Conservation (phyloP, 2,329 filamentous ascomycete species). For the Pseudogymnoascus sp. region DNA sequence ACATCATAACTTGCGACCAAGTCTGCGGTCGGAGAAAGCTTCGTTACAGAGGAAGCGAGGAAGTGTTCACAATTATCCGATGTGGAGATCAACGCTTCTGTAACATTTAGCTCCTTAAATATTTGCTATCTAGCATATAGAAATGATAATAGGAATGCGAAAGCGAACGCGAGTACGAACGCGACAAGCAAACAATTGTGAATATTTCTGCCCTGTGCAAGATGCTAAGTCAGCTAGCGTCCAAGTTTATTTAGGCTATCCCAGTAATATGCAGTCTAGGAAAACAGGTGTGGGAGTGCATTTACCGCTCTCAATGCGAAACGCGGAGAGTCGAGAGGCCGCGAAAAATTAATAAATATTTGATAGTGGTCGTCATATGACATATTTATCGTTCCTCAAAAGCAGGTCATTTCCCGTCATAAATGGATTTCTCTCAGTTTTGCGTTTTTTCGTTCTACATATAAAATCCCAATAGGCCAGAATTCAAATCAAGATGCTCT, state of each 20-base stretch:
- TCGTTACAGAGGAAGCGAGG: not conserved
- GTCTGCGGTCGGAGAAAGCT: not conserved
- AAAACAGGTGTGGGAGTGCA: not conserved
- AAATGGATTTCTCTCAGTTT: not conserved
- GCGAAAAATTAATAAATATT: not conserved
- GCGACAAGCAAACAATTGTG: not conserved
- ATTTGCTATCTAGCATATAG: not conserved
- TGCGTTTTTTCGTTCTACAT: not conserved
- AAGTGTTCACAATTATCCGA: not conserved
- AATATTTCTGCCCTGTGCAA: not conserved
- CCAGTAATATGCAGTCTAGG: not conserved
- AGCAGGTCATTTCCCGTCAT: not conserved
- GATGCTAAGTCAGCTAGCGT: not conserved
- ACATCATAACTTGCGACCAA: not conserved
- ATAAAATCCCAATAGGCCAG: not conserved
- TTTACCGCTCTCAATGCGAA: not conserved
- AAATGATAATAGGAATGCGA: not conserved
- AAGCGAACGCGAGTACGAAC: not conserved
- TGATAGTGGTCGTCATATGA: conserved; percentile 4
- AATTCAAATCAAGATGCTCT: not conserved
- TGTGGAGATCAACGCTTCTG: not conserved
- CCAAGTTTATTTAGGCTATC: not conserved
- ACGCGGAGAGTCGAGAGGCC: not conserved
- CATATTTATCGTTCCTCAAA: not conserved
- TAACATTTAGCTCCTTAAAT: not conserved